These are phyloP conservation scores for Westerdykella aurantiaca DNA, from an alignment of 2,329 filamentous ascomycete species.

Conservation along the genomic window DNA sequence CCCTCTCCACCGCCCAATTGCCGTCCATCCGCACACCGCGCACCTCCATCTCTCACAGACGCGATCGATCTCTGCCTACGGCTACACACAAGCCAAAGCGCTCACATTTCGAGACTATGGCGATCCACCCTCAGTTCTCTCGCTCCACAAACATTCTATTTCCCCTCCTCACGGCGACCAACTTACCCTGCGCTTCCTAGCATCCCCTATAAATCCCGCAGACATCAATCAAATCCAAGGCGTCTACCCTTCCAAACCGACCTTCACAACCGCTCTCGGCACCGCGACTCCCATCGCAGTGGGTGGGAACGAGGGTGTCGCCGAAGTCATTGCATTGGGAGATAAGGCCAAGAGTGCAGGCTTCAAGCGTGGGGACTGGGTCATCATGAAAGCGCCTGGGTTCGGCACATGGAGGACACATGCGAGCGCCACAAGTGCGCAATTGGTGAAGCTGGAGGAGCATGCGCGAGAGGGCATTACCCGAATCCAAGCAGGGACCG, in stretches of 20 bases:
- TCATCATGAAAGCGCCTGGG: conserved; percentile 74
- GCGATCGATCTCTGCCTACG: conserved; percentile 56
- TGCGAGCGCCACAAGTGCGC: conserved; percentile 57
- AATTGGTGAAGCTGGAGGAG: conserved; percentile 65
- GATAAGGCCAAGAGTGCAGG: conserved; percentile 49
- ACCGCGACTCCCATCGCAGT: conserved; percentile 71
- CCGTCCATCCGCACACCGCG: conserved; percentile 4
- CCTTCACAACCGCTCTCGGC: conserved; percentile 69
- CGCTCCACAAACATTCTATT: conserved; percentile 70
- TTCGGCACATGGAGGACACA: conserved; percentile 97
- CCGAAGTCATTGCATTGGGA: conserved; percentile 73
- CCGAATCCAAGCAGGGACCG: conserved; percentile 75
- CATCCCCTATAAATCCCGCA: conserved; percentile 89
- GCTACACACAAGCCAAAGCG: conserved; percentile 80
- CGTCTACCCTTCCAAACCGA: conserved; percentile 81
- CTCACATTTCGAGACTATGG: conserved; percentile 70
- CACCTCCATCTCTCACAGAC: conserved; percentile 19
- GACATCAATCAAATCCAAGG: conserved; percentile 98
- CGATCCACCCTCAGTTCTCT: conserved; percentile 65
- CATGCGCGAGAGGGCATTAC: conserved; percentile 64
- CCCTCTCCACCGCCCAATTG: conserved; percentile 14
- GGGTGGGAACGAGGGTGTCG: conserved; percentile 87
- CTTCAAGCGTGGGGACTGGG: conserved; percentile 79
- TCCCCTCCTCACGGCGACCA: conserved; percentile 64
- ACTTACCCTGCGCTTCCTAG: conserved; percentile 79